A percentile compares a stretch with the other conserved stretches of the same genome.
phyloP scores from a whole-genome alignment of 208 protist genomes.

The Trypanosoma lewisi region DNA sequence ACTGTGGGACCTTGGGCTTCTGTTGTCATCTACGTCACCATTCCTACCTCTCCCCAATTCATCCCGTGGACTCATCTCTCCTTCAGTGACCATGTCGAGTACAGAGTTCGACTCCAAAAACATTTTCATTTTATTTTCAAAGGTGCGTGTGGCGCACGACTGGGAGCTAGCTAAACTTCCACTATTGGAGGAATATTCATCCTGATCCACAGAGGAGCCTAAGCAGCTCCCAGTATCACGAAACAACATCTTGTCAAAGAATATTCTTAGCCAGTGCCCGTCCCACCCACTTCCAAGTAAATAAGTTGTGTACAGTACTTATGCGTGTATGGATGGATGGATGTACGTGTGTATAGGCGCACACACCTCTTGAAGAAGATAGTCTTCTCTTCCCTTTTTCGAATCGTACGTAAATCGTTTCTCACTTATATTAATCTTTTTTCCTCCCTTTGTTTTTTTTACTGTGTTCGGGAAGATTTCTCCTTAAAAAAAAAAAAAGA shows the following conservation, averaged over 20 bases:
- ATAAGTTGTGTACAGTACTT: too few species aligned
- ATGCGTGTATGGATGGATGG: too few species aligned
- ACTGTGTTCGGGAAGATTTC: neutral
- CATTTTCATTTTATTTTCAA: conserved; percentile 29
- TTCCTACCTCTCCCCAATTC: neutral
- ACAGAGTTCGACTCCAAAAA: conserved; percentile 7
- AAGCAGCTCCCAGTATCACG: conserved; percentile 10
- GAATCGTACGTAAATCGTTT: too few species aligned
- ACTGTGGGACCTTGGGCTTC: neutral
- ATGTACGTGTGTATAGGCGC: too few species aligned
- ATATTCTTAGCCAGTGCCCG: too few species aligned
- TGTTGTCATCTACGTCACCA: neutral
- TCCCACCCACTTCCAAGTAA: too few species aligned
- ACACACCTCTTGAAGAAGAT: too few species aligned
- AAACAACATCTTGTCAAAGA: conserved; percentile 36
- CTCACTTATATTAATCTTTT: conserved; percentile 20
- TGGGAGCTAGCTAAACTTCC: conserved; percentile 28
- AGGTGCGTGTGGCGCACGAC: conserved; percentile 25
- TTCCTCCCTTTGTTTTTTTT: conserved; percentile 32
- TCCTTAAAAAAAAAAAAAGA: conserved; percentile 1
- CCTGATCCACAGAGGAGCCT: conserved; percentile 10
- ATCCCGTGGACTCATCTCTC: neutral
- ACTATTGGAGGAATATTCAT: conserved; percentile 21
- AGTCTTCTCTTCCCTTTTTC: too few species aligned
- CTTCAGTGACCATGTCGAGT: neutral